Conservation (phyloP, 371 early-diverging fungal species). For the Mortierella sp. region DNA sequence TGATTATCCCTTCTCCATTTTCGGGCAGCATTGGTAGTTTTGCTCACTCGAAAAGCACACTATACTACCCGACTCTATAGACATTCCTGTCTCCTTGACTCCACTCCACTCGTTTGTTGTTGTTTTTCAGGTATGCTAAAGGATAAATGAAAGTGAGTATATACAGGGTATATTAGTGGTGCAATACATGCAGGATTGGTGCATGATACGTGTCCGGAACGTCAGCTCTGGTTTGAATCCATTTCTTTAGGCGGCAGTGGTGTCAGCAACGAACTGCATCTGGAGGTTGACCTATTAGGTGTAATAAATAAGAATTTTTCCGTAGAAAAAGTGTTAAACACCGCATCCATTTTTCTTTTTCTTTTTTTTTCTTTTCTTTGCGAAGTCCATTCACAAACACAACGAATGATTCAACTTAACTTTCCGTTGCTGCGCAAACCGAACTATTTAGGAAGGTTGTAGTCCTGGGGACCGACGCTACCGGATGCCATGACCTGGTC, state of each 20-base stretch:
- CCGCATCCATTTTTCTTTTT: neutral
- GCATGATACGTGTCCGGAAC: neutral
- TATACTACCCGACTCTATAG: neutral
- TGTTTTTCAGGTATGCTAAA: neutral
- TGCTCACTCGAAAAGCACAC: neutral
- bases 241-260: neutral
- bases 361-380: neutral
- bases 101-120: neutral
- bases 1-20: neutral
- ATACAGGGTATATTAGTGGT: no score
- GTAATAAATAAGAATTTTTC: neutral
- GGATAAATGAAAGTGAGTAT: neutral
- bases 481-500: conserved; percentile 35
- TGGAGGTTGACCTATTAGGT: conserved; percentile 12
- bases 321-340: neutral
- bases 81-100: neutral
- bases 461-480: conserved; percentile 36
- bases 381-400: neutral
- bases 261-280: conserved; percentile 21
- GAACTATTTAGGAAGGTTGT: conserved; percentile 19
- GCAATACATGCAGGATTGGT: no score
- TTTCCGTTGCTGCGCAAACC: conserved; percentile 11
- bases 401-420: neutral
- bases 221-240: neutral
- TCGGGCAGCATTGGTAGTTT: no score